phyloP scores from a whole-genome alignment of 208 protist species.

The Leishmania braziliensis region DNA sequence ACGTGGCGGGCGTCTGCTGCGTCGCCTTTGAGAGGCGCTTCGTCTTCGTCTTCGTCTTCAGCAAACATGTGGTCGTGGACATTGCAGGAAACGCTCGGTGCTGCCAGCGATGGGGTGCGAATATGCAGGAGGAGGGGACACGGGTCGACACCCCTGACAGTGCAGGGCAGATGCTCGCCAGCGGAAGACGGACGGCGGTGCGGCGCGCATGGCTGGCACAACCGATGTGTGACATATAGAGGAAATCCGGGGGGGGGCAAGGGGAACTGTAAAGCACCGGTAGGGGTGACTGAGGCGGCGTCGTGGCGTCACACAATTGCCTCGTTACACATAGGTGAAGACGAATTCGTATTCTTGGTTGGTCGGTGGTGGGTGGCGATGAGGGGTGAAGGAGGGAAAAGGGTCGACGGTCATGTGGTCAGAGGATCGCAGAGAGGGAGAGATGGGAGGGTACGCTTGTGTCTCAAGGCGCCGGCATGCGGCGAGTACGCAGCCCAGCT shows the following conservation, averaged over 20 bases:
- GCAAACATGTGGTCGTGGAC: not conserved
- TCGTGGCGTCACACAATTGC: not conserved
- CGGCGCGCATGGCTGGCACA: not conserved
- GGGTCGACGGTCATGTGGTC: not conserved
- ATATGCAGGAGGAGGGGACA: not conserved
- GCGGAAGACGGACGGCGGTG: not conserved
- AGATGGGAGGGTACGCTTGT: not conserved
- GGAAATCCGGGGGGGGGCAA: not conserved
- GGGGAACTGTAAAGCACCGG: not conserved
- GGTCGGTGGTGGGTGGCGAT: not conserved
- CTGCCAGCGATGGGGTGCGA: not conserved
- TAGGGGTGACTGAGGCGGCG: not conserved
- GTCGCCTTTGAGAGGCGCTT: not conserved
- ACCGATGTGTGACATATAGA: not conserved
- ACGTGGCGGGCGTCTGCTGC: not conserved
- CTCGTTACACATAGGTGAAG: not conserved
- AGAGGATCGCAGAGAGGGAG: not conserved
- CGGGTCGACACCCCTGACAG: not conserved
- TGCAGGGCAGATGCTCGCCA: not conserved
- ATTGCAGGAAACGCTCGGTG: not conserved
- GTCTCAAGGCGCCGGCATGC: not conserved
- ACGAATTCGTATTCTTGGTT: not conserved
- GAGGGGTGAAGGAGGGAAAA: not conserved
- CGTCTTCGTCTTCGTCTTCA: not conserved
- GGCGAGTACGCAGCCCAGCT: not conserved